Conservation (phyloP, 2,329 filamentous ascomycete genomes). For the Coccinonectria pachysandricola region DNA sequence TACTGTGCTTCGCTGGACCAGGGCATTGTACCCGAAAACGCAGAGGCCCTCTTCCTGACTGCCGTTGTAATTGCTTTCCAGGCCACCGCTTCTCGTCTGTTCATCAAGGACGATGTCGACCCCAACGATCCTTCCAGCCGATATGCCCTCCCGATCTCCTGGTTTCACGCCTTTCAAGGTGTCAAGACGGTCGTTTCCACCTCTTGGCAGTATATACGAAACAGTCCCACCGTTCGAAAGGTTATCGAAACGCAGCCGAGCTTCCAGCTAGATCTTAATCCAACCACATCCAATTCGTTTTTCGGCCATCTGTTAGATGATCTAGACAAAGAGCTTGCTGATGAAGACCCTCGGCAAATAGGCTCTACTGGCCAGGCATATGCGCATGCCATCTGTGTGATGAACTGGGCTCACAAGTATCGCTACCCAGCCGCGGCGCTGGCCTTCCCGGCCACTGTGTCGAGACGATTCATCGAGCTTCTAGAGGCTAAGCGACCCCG, state of each 20-base stretch:
- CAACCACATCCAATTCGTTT: constrained; percentile 40
- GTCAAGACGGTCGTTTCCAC: constrained; percentile 55
- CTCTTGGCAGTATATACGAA: constrained; percentile 54
- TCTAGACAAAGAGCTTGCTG: constrained; percentile 43
- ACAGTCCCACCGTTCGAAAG: constrained; percentile 44
- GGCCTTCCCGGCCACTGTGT: constrained; percentile 55
- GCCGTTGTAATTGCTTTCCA: constrained; percentile 57
- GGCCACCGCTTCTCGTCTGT: constrained; percentile 52
- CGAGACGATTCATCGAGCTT: constrained; percentile 48
- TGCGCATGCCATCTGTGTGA: constrained; percentile 52
- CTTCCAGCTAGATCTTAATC: constrained; percentile 48
- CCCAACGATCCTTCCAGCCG: constrained; percentile 28
- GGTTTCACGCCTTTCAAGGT: constrained; percentile 59
- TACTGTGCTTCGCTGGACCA: constrained; percentile 46
- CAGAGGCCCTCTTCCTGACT: constrained; percentile 53
- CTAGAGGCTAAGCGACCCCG: constrained; percentile 49
- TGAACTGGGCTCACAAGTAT: constrained; percentile 56
- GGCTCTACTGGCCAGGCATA: constrained; percentile 40
- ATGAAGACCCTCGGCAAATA: constrained; percentile 21
- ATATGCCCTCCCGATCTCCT: constrained; percentile 50
- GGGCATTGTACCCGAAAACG: constrained; percentile 48
- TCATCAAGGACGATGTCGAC: constrained; percentile 43
- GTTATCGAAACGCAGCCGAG: constrained; percentile 56
- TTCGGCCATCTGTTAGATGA: constrained; percentile 51
- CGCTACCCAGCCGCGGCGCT: constrained; percentile 48